Evolutionary conservation across 768 basidiomycete genomes (phyloP).

Genomic region (Leccinellum rugosiceps): DNA sequence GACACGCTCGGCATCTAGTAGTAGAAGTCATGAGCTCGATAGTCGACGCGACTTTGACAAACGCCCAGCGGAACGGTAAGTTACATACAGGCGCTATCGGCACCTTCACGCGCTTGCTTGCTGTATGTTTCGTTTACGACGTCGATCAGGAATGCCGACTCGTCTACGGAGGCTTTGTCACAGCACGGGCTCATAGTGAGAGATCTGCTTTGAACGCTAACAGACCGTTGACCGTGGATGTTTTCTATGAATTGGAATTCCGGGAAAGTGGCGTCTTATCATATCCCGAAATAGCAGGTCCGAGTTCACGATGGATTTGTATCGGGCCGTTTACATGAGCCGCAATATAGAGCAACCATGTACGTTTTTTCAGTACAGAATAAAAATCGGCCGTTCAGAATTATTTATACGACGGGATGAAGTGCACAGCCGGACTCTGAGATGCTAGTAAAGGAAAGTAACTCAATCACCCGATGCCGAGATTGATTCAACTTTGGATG

Average conservation of each 20-base stretch:
- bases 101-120: constrained; percentile 4
- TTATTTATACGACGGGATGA: neutral
- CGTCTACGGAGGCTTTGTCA: neutral
- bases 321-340: neutral
- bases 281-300: too few relatives aligned
- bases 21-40: neutral
- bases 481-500: neutral
- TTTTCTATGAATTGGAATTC: too few relatives aligned
- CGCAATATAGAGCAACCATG: neutral
- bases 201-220: neutral
- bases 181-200: neutral
- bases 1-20: constrained; percentile 12
- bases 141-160: neutral
- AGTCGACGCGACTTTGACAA: neutral
- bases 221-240: too few relatives aligned
- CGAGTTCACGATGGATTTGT: too few relatives aligned
- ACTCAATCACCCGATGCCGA: neutral
- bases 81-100: constrained; percentile 13
- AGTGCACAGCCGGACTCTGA: neutral
- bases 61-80: neutral
- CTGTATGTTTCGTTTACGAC: constrained; percentile 15
- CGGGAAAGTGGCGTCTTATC: too few relatives aligned
- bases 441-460: neutral
- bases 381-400: neutral
- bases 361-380: neutral